Base-by-base conservation (phyloP, 305 asterid species). In the Fraxinus greggii region DNA sequence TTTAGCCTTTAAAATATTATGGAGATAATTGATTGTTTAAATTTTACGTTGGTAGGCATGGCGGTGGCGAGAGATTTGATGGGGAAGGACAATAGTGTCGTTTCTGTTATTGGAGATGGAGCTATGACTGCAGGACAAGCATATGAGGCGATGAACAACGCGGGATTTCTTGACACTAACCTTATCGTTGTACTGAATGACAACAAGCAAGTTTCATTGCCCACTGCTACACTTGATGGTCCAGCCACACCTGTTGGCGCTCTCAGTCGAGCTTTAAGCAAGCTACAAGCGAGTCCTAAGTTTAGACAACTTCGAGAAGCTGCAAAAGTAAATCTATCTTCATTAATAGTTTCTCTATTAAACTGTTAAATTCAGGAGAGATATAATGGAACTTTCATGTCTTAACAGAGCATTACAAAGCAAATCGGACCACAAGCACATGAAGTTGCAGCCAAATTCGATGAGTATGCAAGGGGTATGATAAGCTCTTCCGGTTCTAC, bases 81-180 rank as follows among this genome's bases (percentile, higher is more conserved):
- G 3, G 90, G 92, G 17, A 92, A 89, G 83, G 77, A 78, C 42
- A 92, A 91, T 82, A 91, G 87, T 31, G 92, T 92, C 2, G 86
- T 92, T 40, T 83, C 95, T 0, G 92, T 92, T 29, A 92, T 92
- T 3, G 97, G 97, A 31, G 97, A 92, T 48, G 97, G 97, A 78
- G 93, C 97, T 65, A 91, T 92, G 97, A 92, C 95, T 0, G 97
- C 95, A 0, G 97, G 97, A 48, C 95, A 91, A 29, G 97, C 97
- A 3, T 92, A 86, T 23, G 97, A 92, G 78, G 97, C 95, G 0
- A 65, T 92, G 87, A 92, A 91, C 87, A 92, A 92, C 28, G 95
- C 97, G 0, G 97, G 97, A 17, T 91, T 26, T 79, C 94, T 92
- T 17, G 93, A 92, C 40, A 83, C 97, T 0, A 90, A 92, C 79